Evolutionary conservation across 169 alveolate species (phyloP), one percentile per base, ranked within the genome.

Genomic region (Eimeria acervulina): DNA sequence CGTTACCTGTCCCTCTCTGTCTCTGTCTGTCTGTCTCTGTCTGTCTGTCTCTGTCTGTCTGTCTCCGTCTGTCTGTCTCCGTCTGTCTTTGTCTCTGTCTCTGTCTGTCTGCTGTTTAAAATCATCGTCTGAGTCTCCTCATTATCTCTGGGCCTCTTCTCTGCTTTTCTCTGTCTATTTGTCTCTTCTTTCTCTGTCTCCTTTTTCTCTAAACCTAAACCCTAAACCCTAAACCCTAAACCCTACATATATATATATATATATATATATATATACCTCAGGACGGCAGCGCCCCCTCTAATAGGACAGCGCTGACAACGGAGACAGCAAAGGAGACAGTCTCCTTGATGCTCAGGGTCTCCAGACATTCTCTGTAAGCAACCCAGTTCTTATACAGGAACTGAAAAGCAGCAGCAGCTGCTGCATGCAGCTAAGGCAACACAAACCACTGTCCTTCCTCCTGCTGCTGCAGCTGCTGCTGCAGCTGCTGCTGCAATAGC

Each of bases 181-280:
- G 55, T 47, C 55, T 47, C 55, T 23, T 55, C 26, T 17, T 55
- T 55, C 15, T 55, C 26, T 55, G 66, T 55, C 66, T 55, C 66
- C 66, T 55, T 55, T 55, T 55, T 47, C 66, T 19, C 26, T 55
- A 55, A 47, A 47, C 55, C 66, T 55, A 55, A 55, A 55, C 66
- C 66, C 47, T 31, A 70, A 70, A n/a, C 83, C 83, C 83, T 70
- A 70, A 70, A 70, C 83, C 83, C 83, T 70, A 70, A 70, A 70
- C 83, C 83, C 83, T 70, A 70, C 28, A 70, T 51, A 47, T 51
- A 33, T 33, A 33, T 28, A 4, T 70, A 7, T 40, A 33, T n/a
- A n/a, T n/a, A n/a, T n/a, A 10, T 40, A 12, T 19, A 19, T 72
- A n/a, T 33, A 40, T 15, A 36, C 81, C 81, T 7, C 81, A 72